Evolutionary conservation across 768 basidiomycete genomes (phyloP), one percentile per base, ranked within the genome.

Genomic region (Austroboletus eburneus): DNA sequence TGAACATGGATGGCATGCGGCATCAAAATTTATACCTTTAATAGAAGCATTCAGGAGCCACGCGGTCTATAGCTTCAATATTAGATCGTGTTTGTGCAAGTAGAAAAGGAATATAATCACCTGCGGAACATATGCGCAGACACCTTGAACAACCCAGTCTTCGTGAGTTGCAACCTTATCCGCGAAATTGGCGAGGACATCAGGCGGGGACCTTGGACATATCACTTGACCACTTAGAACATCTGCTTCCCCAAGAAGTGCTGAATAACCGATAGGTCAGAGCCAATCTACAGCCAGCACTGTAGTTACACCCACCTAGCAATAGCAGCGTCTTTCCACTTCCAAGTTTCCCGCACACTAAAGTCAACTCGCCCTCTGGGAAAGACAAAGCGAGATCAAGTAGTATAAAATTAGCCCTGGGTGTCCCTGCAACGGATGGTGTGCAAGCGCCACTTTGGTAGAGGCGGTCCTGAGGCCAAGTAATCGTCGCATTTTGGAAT

Each of bases 321-420:
- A 95, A 68, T 24, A 95, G 63, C 6, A 96, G 69, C 0, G 91
- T 88, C 69, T 95, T 96, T 22, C 93, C 92, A 16, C 86, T 86
- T 4, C 91, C 92, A 9, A 95, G 72, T 59, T 91, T 90, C 3
- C 93, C 93, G 57, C 91, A 93, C n/a, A 96, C 77, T 14, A 96
- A 73, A 2, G 87, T 85, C 21, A 95, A 72, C 64, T 87, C 78
- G 22, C 87, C 87, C 12, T 70, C 65, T 0, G 92, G 92, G 69
- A 96, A 93, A 36, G 79, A 74, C 14, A 94, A 64, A 16, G 76
- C 78, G 45, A 95, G 64, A 58, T 93, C 88, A n/a, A 85, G 70
- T 2, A 96, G 75, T 24, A 86, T 67, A 62, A 96, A 96, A 56
- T 85, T 87, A 50, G 80, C 72, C 49, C 75, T 79, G 9, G 92